Evolutionary conservation across 139 green algal genomes (phyloP).

Genomic region (Haematococcus sp.): DNA sequence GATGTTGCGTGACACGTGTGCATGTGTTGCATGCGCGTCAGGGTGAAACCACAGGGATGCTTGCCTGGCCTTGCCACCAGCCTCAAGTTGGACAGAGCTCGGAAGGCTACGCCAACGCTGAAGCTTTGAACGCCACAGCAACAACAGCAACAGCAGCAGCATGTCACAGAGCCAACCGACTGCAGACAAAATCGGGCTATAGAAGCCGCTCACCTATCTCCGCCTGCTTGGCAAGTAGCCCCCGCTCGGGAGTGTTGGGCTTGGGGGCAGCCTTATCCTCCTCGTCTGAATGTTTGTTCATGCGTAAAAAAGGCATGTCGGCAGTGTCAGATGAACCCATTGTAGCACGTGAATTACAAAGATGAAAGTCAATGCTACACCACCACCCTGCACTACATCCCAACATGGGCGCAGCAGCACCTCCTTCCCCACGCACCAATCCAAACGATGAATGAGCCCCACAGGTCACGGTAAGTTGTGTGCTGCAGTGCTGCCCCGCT

Average conservation of each 20-base stretch:
- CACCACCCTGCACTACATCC: too few species aligned
- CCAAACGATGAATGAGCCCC: slow-evolving; percentile 1
- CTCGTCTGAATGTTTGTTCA: too few species aligned
- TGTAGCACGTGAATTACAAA: too few species aligned
- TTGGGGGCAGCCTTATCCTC: not conserved
- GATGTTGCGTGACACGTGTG: too few species aligned
- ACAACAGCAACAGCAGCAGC: too few species aligned
- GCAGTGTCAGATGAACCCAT: too few species aligned
- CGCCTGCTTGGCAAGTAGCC: not conserved
- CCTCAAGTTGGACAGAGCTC: not conserved
- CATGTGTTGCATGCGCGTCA: not conserved
- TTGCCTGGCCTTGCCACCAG: not conserved
- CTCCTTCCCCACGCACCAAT: too few species aligned
- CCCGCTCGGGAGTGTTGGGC: not conserved
- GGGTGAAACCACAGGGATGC: not conserved
- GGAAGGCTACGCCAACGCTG: not conserved
- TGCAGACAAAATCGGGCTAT: too few species aligned
- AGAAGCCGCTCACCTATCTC: not conserved
- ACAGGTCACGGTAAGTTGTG: not conserved
- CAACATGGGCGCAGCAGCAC: too few species aligned
- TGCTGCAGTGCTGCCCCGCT: not conserved
- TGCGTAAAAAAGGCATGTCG: too few species aligned
- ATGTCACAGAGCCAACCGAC: not conserved
- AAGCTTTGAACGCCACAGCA: not conserved
- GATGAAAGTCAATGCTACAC: too few species aligned